A percentile compares a stretch with the other conserved stretches of the same genome.
Conservation (phyloP, 208 protist species). For the Crithidia expoeki region DNA sequence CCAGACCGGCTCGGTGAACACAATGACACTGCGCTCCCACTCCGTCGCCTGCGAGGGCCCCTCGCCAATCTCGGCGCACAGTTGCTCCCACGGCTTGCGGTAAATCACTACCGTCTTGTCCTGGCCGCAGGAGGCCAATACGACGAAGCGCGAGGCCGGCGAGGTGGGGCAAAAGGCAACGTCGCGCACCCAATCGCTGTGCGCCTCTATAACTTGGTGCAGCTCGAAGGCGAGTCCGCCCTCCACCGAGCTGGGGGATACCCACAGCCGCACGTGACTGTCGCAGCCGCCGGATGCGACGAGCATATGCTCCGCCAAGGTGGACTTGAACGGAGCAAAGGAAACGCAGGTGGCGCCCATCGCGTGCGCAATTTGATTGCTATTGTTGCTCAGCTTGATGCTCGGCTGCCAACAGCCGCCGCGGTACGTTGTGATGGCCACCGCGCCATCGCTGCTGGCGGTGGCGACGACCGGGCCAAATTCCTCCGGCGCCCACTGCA, state of each 20-base stretch:
- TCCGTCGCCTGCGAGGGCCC: conserved; percentile 29
- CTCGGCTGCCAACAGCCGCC: conserved; percentile 76
- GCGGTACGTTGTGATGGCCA: conserved; percentile 63
- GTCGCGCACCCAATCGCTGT: conserved; percentile 78
- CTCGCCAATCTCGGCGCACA: conserved; percentile 31
- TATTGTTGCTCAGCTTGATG: conserved; percentile 78
- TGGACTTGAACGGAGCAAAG: conserved; percentile 62
- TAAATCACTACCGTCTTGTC: conserved; percentile 79
- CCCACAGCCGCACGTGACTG: conserved; percentile 78
- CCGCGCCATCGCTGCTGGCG: conserved; percentile 80
- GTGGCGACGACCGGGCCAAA: conserved; percentile 69
- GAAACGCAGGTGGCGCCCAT: conserved; percentile 83
- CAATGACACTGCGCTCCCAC: conserved; percentile 74
- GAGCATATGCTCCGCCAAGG: conserved; percentile 37
- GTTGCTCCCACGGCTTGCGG: conserved; percentile 77
- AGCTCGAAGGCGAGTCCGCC: conserved; percentile 47
- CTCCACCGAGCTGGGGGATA: conserved; percentile 23
- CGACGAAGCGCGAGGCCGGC: conserved; percentile 49
- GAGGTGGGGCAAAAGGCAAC: conserved; percentile 79
- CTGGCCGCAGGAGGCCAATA: conserved; percentile 74
- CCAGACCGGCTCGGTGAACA: conserved; percentile 77
- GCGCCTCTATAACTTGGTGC: conserved; percentile 49
- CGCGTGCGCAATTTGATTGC: conserved; percentile 82
- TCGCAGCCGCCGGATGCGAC: conserved; percentile 86
- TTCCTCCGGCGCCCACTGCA: conserved; percentile 83